These are phyloP conservation scores for Pinguiococcus pyrenoidosus DNA, from an alignment of 108 stramenopile species.

Conservation along the genomic window DNA sequence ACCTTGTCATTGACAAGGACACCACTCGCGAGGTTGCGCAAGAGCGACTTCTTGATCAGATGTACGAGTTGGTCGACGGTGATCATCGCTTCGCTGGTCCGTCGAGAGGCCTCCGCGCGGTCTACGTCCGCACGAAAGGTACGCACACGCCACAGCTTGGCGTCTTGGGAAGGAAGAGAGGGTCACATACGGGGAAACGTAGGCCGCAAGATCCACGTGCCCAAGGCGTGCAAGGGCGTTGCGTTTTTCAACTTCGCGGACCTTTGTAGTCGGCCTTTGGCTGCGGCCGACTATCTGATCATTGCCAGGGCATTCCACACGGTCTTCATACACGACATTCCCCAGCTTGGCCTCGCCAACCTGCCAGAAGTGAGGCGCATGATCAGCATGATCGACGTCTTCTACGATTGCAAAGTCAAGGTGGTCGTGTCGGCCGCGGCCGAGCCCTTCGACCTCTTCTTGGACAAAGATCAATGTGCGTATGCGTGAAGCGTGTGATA, in stretches of 20 bases:
- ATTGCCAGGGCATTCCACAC: constrained; percentile 67
- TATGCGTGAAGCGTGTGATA: constrained; percentile 21
- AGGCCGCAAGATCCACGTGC: neutral
- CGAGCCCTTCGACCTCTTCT: constrained; percentile 32
- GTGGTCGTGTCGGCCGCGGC: constrained; percentile 37
- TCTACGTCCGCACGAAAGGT: no score
- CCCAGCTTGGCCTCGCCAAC: constrained; percentile 56
- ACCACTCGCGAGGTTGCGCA: neutral
- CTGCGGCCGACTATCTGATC: constrained; percentile 77
- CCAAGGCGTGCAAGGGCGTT: neutral
- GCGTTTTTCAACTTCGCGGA: constrained; percentile 54
- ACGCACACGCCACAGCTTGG: neutral
- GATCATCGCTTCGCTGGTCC: no score
- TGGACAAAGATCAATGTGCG: no score
- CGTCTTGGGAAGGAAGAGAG: neutral
- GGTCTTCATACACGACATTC: constrained; percentile 62
- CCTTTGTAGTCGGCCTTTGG: constrained; percentile 67
- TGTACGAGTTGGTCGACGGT: neutral
- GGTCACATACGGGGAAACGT: neutral
- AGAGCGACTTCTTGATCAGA: neutral
- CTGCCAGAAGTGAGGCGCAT: constrained; percentile 74
- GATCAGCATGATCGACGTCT: constrained; percentile 76
- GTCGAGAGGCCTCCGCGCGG: no score
- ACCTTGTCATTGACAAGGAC: neutral
- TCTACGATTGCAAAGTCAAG: constrained; percentile 53